Percentiles rank a stretch among this genome's conserved stretches.
These are phyloP conservation scores for Termitomyces sp. DNA, from an alignment of 768 basidiomycete species.

Conservation along the genomic window DNA sequence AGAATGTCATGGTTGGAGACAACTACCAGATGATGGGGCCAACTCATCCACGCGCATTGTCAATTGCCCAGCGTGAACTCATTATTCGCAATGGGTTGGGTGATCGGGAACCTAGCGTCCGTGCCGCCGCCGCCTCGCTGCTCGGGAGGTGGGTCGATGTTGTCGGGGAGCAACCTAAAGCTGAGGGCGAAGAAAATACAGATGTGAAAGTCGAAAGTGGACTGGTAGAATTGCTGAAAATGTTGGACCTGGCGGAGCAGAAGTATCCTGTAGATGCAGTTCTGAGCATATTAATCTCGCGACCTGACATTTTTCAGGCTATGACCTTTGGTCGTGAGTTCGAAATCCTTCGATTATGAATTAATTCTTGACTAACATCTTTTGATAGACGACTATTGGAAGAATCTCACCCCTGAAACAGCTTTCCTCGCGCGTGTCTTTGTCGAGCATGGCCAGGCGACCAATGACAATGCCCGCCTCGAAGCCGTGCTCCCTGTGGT, in stretches of 20 bases:
- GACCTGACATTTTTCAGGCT: conserved; percentile 59
- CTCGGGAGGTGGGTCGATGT: conserved; percentile 74
- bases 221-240: conserved; percentile 17
- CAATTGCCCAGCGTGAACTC: conserved; percentile 67
- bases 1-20: conserved; percentile 25
- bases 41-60: conserved; percentile 61
- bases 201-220: conserved; percentile 19
- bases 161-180: conserved; percentile 30
- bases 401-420: conserved; percentile 60
- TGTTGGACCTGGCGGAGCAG: conserved; percentile 57
- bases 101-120: conserved; percentile 75
- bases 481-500: conserved; percentile 79
- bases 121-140: conserved; percentile 65
- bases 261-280: conserved; percentile 68
- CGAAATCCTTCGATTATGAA: not conserved
- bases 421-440: conserved; percentile 82
- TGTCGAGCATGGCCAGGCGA: conserved; percentile 67
- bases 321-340: conserved; percentile 65
- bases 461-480: conserved; percentile 54
- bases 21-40: conserved; percentile 40
- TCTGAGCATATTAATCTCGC: conserved; percentile 61
- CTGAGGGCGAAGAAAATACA: conserved; percentile 21
- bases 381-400: conserved; percentile 66
- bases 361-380: not conserved
- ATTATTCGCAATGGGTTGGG: conserved; percentile 81